A percentile compares a stretch with the other conserved stretches of the same genome.
phyloP scores from a whole-genome alignment of 257 asterid species.

The Salvia miltiorrhiza region DNA sequence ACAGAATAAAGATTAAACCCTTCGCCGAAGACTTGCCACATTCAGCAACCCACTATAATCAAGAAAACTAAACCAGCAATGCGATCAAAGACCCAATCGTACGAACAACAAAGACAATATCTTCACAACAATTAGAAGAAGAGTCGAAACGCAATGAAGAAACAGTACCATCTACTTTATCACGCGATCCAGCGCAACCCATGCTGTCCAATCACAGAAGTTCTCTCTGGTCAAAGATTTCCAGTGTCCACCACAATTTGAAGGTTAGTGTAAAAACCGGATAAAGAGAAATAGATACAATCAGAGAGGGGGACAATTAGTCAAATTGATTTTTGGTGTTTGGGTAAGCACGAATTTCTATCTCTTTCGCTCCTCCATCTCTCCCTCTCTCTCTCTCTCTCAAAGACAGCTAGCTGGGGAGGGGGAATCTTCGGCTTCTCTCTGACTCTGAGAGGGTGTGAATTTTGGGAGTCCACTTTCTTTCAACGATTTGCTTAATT shows the following conservation, averaged over 20 bases:
- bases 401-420: conserved; percentile 15
- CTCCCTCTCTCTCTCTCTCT: conserved; percentile 12
- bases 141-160: neutral
- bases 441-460: neutral
- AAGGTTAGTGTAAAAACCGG: conserved; percentile 5
- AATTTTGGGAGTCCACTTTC: conserved; percentile 27
- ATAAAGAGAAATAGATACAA: neutral
- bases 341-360: conserved; percentile 21
- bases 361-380: conserved; percentile 11
- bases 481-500: conserved; percentile 20
- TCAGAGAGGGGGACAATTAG: conserved; percentile 18
- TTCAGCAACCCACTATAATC: neutral
- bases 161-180: conserved; percentile 43
- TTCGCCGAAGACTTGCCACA: conserved; percentile 11
- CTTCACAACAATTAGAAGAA: conserved; percentile 10
- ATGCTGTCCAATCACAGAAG: conserved; percentile 21
- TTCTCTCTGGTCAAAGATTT: conserved; percentile 20
- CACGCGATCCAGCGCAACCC: conserved; percentile 71
- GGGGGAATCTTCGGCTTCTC: conserved; percentile 16
- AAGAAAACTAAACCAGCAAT: conserved; percentile 1
- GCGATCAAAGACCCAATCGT: conserved; percentile 21
- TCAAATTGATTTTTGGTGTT: conserved; percentile 18
- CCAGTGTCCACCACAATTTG: conserved; percentile 11
- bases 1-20: neutral
- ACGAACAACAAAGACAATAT: neutral